Evolutionary conservation across 73 alveolate species (phyloP).

Genomic region (Vitrella brassicaformis): DNA sequence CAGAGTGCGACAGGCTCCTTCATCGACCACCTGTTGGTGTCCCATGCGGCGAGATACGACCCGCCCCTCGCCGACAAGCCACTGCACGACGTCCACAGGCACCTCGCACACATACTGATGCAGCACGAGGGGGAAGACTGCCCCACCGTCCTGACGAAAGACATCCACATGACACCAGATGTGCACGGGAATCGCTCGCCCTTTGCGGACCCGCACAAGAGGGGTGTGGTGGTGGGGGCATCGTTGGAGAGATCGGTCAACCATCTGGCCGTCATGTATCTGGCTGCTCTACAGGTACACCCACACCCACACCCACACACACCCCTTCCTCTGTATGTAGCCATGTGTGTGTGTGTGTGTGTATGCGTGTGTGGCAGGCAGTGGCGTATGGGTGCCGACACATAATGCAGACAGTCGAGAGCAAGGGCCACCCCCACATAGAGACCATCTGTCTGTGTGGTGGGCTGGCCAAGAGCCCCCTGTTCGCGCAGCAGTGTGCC

Average conservation of each 20-base stretch:
- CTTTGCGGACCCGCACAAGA: background rate
- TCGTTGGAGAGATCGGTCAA: background rate
- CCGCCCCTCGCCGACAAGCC: background rate
- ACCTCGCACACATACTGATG: background rate
- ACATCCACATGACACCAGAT: too few species aligned
- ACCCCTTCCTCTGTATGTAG: too few species aligned
- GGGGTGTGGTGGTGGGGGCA: background rate
- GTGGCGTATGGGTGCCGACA: background rate
- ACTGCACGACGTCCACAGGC: background rate
- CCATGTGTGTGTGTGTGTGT: too few species aligned
- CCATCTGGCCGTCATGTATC: background rate
- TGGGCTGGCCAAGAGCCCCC: background rate
- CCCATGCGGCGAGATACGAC: background rate
- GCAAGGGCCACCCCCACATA: background rate
- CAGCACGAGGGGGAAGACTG: too few species aligned
- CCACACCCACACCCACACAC: too few species aligned
- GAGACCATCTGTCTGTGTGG: background rate
- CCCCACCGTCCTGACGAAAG: too few species aligned
- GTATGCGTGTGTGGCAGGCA: too few species aligned
- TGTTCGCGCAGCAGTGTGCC: background rate
- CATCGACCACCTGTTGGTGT: background rate
- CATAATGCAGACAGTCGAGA: background rate
- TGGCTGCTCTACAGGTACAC: background rate
- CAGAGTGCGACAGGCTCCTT: background rate
- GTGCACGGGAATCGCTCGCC: background rate